Evolutionary conservation across 2,329 filamentous ascomycete species (phyloP), one percentile per base, ranked within the genome.

Genomic region (Fusarium temperatum): DNA sequence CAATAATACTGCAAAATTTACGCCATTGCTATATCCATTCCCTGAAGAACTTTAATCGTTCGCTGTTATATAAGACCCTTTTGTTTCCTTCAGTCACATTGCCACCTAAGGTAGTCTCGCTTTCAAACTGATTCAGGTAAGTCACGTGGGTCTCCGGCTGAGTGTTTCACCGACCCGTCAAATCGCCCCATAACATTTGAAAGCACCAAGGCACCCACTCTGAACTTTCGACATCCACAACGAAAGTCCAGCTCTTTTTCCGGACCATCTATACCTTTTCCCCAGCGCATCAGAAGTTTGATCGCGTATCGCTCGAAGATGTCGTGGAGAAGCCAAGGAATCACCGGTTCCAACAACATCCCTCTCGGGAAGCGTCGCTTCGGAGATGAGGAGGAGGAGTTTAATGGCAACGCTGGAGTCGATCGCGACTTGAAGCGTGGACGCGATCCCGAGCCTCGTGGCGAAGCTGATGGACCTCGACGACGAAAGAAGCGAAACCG

Each of bases 341-440:
- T 98, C 82, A 99, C 96, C 26, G 96, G 96, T 59, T 98, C 97
- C 50, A 99, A 99, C 85, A 98, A 98, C 81, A 97, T 99, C 79
- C 96, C 96, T 70, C 87, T 99, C 71, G 96, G 96, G 59, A 97
- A 91, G 79, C 93, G 95, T 71, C 95, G 97, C 78, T 92, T 91
- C 70, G 93, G 89, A 75, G 92, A 89, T 55, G 90, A 92, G 12
- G 80, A 80, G 22, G 83, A 83, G 47, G 83, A 78, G 42, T 77
- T 79, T 50, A 81, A 80, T 48, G 81, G 80, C 32, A 81, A 87
- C 55, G 81, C 80, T 53, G 81, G 78, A 51, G 75, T 73, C 36
- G 81, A 87, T 70, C 84, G 83, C 80, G 88, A 90, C 57, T 78
- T 88, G 68, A 98, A 98, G 88, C 95, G 96, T 83, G 96, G 96